These are phyloP conservation scores for Talaromyces trachyspermus DNA, from an alignment of 495 filamentous ascomycete species.

Conservation along the genomic window DNA sequence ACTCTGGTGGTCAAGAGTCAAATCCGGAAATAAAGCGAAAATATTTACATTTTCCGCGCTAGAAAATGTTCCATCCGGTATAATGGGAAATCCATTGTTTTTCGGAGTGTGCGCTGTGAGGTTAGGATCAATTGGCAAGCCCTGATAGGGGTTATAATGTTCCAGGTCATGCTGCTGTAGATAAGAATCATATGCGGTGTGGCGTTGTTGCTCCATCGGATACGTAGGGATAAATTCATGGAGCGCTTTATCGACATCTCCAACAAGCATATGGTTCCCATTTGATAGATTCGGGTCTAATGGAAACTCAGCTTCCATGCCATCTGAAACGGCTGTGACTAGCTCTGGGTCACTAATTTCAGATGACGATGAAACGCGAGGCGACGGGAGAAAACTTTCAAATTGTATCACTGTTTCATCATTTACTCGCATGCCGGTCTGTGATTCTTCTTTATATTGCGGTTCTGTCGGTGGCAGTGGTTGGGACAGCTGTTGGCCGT, in stretches of 20 bases:
- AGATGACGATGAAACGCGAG: constrained; percentile 7
- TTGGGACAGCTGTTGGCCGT: not conserved
- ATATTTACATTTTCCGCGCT: constrained; percentile 3
- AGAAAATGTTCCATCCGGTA: not conserved
- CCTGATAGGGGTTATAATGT: constrained; percentile 3
- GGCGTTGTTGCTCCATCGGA: constrained; percentile 1
- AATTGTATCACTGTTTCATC: constrained; percentile 6
- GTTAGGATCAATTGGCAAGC: constrained; percentile 5
- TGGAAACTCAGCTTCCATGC: not conserved
- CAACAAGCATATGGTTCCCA: not conserved
- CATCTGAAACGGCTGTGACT: not conserved
- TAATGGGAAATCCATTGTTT: not conserved
- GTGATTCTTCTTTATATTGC: constrained; percentile 2
- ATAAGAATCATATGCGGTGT: not conserved
- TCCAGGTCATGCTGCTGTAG: not conserved
- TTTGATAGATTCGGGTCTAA: constrained; percentile 1
- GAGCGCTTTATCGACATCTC: not conserved
- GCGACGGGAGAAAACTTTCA: constrained; percentile 9
- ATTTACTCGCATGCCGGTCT: constrained; percentile 3
- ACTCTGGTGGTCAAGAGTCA: not conserved
- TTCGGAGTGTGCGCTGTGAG: not conserved
- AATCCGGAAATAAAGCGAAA: constrained; percentile 1
- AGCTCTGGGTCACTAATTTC: constrained; percentile 7
- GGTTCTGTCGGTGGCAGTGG: not conserved
- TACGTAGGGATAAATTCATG: not conserved